Conservation (phyloP, 176 grass and related monocot species). For the Rhynchospora breviuscula region DNA sequence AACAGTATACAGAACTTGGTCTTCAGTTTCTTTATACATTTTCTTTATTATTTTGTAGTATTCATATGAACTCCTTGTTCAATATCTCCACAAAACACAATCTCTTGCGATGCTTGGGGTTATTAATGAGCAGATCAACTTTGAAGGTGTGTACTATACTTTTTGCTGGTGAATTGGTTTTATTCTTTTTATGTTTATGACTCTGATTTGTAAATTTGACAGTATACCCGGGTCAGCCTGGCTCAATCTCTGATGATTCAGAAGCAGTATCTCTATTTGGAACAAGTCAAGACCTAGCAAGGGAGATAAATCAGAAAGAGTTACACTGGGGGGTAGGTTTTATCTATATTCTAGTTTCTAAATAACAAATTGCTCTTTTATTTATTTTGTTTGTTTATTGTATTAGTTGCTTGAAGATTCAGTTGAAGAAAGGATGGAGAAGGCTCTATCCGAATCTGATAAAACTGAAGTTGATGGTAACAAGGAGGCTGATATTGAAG, state of each 20-base stretch:
- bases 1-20: neutral
- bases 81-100: conserved; percentile 91
- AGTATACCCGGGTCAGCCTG: conserved; percentile 73
- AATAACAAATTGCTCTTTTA: conserved; percentile 5
- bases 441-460: conserved; percentile 68
- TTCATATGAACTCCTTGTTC: conserved; percentile 82
- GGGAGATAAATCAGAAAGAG: conserved; percentile 98
- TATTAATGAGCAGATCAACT: conserved; percentile 82
- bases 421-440: conserved; percentile 78
- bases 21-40: conserved; percentile 3
- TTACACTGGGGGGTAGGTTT: conserved; percentile 89
- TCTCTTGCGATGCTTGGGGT: conserved; percentile 77
- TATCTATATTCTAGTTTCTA: neutral
- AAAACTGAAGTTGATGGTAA: conserved; percentile 75
- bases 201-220: conserved; percentile 32
- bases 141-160: conserved; percentile 58
- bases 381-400: conserved; percentile 21
- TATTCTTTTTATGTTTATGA: conserved; percentile 9
- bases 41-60: conserved; percentile 51
- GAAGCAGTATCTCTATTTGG: conserved; percentile 82
- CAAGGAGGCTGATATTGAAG: conserved; percentile 77
- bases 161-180: conserved; percentile 19
- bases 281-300: conserved; percentile 81
- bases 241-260: conserved; percentile 75
- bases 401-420: conserved; percentile 96